These are phyloP conservation scores for Aspergillus sp. DNA, from an alignment of 2,329 filamentous ascomycete genomes.

Conservation along the genomic window DNA sequence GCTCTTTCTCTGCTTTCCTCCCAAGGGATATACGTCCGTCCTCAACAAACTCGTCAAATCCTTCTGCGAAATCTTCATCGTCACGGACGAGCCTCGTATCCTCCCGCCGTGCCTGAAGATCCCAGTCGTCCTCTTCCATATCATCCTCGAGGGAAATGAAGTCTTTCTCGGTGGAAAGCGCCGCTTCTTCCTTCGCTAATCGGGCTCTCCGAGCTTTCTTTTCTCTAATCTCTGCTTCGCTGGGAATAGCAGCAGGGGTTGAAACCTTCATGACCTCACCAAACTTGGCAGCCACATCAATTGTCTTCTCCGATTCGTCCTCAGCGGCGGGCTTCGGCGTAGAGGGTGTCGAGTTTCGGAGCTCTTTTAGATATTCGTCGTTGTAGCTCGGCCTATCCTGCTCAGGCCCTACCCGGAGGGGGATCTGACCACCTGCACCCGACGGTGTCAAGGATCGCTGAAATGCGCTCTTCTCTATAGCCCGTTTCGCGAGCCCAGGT, in stretches of 20 bases:
- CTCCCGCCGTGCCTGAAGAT: conserved; percentile 57
- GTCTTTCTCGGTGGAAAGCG: conserved; percentile 62
- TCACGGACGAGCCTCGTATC: conserved; percentile 77
- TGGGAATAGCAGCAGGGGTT: conserved; percentile 63
- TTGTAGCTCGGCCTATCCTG: conserved; percentile 78
- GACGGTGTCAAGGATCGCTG: conserved; percentile 56
- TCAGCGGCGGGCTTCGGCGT: conserved; percentile 62
- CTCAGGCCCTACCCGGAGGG: conserved; percentile 61
- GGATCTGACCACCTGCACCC: conserved; percentile 54
- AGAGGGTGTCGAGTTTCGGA: conserved; percentile 82
- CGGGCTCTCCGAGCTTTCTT: conserved; percentile 89
- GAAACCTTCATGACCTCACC: conserved; percentile 42
- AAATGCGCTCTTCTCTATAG: conserved; percentile 67
- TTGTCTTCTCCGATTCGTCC: conserved; percentile 55
- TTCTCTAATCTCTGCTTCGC: conserved; percentile 81
- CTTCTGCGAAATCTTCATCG: conserved; percentile 90
- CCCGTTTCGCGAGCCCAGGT: conserved; percentile 62
- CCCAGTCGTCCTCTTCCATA: conserved; percentile 48
- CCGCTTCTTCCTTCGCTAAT: conserved; percentile 66
- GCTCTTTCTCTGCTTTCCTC: conserved; percentile 74
- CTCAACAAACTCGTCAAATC: conserved; percentile 88
- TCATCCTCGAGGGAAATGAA: conserved; percentile 46
- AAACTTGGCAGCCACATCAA: conserved; percentile 53
- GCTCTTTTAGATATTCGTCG: conserved; percentile 80
- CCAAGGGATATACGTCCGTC: conserved; percentile 79